A percentile compares a stretch with the other conserved stretches of the same genome.
Conservation (phyloP, 2,329 filamentous ascomycete genomes). For the Phyllosticta capitalensis region DNA sequence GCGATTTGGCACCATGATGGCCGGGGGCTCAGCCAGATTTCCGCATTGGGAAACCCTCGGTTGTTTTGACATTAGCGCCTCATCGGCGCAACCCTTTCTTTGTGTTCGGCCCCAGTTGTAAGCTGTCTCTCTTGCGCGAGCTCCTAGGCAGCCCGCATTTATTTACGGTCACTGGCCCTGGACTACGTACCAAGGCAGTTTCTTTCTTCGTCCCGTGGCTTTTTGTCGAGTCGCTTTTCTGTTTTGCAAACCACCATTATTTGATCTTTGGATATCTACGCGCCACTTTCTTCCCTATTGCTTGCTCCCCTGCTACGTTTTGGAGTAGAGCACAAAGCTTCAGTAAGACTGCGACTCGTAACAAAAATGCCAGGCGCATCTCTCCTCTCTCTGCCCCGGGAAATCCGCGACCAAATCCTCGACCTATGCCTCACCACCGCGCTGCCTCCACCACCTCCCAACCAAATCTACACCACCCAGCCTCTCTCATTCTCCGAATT, state of each 20-base stretch:
- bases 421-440: not conserved
- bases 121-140: not conserved
- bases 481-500: not conserved
- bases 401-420: conserved; percentile 5
- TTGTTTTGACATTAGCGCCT: not conserved
- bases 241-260: not conserved
- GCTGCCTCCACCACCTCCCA: not conserved
- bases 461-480: not conserved
- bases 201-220: not conserved
- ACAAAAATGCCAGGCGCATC: not conserved
- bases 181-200: not conserved
- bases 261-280: not conserved
- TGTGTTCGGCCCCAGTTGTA: not conserved
- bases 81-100: not conserved
- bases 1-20: not conserved
- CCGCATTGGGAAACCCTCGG: not conserved
- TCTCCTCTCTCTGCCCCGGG: conserved; percentile 2
- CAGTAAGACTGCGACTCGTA: not conserved
- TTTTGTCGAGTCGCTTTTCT: not conserved
- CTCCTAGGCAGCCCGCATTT: not conserved
- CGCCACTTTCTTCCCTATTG: not conserved
- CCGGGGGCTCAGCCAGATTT: not conserved
- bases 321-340: not conserved
- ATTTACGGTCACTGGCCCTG: not conserved
- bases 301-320: not conserved